phyloP scores from a whole-genome alignment of 1,284 basidiomycete species.

The Sanguinoderma infundibulare region DNA sequence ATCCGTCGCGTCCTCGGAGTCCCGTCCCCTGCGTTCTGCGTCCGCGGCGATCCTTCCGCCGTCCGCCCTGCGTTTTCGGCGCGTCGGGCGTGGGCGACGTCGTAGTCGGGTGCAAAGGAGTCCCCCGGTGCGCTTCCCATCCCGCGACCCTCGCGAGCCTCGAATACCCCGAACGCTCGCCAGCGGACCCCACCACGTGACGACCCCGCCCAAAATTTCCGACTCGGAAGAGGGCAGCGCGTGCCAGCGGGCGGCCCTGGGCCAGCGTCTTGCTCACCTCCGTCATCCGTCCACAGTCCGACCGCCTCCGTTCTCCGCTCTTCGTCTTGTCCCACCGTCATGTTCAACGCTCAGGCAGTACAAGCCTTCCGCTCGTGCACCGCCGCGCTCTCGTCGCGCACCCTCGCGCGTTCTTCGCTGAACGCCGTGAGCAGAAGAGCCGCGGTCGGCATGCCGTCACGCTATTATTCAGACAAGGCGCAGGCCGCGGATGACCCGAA shows the following conservation, averaged over 20 bases:
- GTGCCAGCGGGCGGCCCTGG: conserved; percentile 12
- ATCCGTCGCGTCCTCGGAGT: conserved; percentile 18
- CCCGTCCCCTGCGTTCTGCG: conserved; percentile 2
- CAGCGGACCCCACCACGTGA: conserved; percentile 24
- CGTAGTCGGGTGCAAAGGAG: conserved; percentile 5
- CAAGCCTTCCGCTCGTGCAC: conserved; percentile 61
- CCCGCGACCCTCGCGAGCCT: conserved; percentile 2
- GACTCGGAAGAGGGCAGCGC: conserved; percentile 11
- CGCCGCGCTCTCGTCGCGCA: conserved; percentile 53
- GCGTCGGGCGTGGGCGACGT: conserved; percentile 14
- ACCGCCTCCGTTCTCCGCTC: conserved; percentile 12
- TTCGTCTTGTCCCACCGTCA: conserved; percentile 33
- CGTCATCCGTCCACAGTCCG: conserved; percentile 24
- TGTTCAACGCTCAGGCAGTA: conserved; percentile 55
- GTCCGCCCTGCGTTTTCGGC: neutral
- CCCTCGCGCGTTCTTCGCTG: conserved; percentile 41
- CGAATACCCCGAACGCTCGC: conserved; percentile 7
- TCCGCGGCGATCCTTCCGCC: conserved; percentile 1
- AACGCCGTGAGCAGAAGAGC: conserved; percentile 33
- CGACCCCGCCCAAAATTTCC: conserved; percentile 23
- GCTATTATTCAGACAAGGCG: conserved; percentile 58
- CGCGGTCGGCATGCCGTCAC: conserved; percentile 26
- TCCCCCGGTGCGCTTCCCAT: neutral
- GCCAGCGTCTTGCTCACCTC: conserved; percentile 31
- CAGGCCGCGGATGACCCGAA: conserved; percentile 35